Evolutionary conservation across 331 rosid species (phyloP).

Genomic region (Phaseolus coccineus): DNA sequence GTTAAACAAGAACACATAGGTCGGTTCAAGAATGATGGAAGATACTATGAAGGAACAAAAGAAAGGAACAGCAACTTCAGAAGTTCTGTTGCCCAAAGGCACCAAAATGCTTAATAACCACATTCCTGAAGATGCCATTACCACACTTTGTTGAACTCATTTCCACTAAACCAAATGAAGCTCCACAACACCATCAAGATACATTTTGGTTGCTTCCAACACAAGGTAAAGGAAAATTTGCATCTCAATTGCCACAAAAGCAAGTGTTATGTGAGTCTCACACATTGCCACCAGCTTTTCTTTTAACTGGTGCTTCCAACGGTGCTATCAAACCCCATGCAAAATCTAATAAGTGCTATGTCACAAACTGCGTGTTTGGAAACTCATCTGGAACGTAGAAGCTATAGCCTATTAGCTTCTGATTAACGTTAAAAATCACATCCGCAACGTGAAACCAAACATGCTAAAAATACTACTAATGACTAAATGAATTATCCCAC

Average conservation of each 20-base stretch:
- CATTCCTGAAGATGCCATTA: slow-evolving; percentile 9
- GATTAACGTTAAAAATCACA: not conserved
- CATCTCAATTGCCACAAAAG: slow-evolving; percentile 37
- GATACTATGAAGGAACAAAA: not conserved
- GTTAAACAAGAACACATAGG: not conserved
- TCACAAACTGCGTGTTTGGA: slow-evolving; percentile 36
- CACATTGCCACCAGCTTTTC: slow-evolving; percentile 35
- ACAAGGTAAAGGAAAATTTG: slow-evolving; percentile 2
- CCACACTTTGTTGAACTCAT: slow-evolving; percentile 20
- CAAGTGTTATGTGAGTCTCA: not conserved
- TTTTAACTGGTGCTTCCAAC: slow-evolving; percentile 34
- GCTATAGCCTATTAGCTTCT: not conserved
- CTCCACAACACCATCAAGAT: slow-evolving; percentile 32
- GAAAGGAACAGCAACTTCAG: slow-evolving; percentile 6
- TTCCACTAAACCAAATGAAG: slow-evolving; percentile 33
- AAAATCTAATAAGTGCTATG: slow-evolving; percentile 52
- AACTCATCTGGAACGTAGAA: not conserved
- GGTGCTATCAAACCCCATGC: slow-evolving; percentile 31
- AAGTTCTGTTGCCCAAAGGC: slow-evolving; percentile 31
- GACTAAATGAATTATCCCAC: slow-evolving; percentile 82
- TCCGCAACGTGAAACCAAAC: not conserved
- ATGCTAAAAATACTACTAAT: slow-evolving; percentile 52
- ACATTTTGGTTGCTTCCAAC: slow-evolving; percentile 40
- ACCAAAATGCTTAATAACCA: not conserved
- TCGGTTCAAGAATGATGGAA: not conserved